A percentile compares a stretch with the other conserved stretches of the same genome.
These are phyloP conservation scores for Pseudomassariella vexata DNA, from an alignment of 2,329 filamentous ascomycete species.

Conservation along the genomic window DNA sequence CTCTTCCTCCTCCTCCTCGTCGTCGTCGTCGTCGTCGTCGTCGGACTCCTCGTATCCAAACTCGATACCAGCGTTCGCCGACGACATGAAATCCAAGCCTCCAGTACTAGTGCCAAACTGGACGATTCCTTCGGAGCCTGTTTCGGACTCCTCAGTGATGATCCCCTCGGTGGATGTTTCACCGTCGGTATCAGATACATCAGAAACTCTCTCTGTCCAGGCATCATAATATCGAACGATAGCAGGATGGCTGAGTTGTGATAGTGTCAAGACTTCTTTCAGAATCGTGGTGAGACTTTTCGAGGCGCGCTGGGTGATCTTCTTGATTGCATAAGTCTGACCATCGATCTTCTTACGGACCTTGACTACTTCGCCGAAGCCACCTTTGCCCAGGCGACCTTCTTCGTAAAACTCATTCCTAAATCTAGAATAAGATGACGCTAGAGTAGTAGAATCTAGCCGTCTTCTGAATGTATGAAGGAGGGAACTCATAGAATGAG, in stretches of 20 bases:
- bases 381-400: slow-evolving; percentile 82
- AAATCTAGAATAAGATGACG: slow-evolving; percentile 64
- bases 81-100: slow-evolving; percentile 90
- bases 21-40: slow-evolving; percentile 28
- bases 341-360: slow-evolving; percentile 91
- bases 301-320: slow-evolving; percentile 78
- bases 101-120: slow-evolving; percentile 68
- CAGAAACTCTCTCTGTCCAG: slow-evolving; percentile 74
- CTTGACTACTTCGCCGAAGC: slow-evolving; percentile 94
- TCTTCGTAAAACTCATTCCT: slow-evolving; percentile 86
- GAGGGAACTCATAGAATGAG: slow-evolving; percentile 35
- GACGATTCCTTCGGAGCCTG: slow-evolving; percentile 36
- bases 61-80: slow-evolving; percentile 69
- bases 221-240: slow-evolving; percentile 90
- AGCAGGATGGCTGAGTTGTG: slow-evolving; percentile 83
- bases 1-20: slow-evolving; percentile 30
- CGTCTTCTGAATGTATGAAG: slow-evolving; percentile 41
- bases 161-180: slow-evolving; percentile 46
- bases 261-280: slow-evolving; percentile 81
- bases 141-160: slow-evolving; percentile 29
- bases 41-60: slow-evolving; percentile 60
- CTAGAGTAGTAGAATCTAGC: slow-evolving; percentile 55
- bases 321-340: slow-evolving; percentile 93
- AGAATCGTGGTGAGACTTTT: slow-evolving; percentile 75
- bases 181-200: slow-evolving; percentile 48